Base-by-base conservation (phyloP, 495 filamentous ascomycete genomes). In the Echria macrotheca region DNA sequence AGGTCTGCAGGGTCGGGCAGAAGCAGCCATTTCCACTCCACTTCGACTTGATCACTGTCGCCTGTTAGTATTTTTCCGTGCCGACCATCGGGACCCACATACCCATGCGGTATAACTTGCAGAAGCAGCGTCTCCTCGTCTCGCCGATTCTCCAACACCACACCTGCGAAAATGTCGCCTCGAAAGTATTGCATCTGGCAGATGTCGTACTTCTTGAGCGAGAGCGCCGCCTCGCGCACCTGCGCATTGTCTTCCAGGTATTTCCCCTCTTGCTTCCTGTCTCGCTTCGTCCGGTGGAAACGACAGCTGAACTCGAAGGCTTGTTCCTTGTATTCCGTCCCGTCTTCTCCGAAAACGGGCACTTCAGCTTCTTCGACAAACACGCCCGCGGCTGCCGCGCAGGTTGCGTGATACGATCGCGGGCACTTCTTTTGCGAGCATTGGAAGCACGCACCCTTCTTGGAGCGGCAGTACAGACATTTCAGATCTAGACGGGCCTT, bases 361-460 rank as follows among this genome's bases (percentile, higher is more conserved):
- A 91, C 80, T 21, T 85, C 78, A 11, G 85, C 87, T 59, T 86
- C 79, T 60, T 99, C 91, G 33, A 95, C 84, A 55, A 91, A 80
- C 7, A 97, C 91, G 31, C 94, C 93, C 33, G 91, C 93, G 12
- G 90, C 79, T 18, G 86, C 83, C 2, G 93, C 91, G 60, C 93
- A 99, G 11, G 89, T 97, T 2, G 91, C 89, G 66, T 99, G 93
- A 64, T 95, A 99, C 2, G 94, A 83, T 50, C 91, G 76, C 19
- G 86, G 86, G 64, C 93, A 99, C 66, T 96, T 97, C 73, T 89
- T 93, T 49, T 84, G 83, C 5, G 89, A 93, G 70, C 93, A 99
- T 66, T 99, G 93, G 72, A 99, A 95, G 68, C 91, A 95, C 12
- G 90, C 86, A 22, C 93, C 93, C 51, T 85, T 89, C 61, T 89